Base-by-base conservation (phyloP, 2,329 filamentous ascomycete species). In the Rhynchosporium agropyri region DNA sequence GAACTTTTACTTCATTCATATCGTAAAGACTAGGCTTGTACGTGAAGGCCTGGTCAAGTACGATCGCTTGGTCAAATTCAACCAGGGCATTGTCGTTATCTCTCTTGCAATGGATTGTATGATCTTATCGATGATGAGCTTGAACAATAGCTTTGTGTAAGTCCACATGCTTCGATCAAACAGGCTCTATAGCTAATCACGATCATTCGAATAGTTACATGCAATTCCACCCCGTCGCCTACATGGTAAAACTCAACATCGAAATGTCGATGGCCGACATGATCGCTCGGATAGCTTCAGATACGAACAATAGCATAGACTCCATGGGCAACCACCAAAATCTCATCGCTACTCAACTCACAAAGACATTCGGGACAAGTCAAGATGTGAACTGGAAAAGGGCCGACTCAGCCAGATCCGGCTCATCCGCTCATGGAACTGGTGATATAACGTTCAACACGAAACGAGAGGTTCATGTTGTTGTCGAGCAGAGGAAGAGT, bases 1-100 rank as follows among this genome's bases (percentile, higher is more conserved):
- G n/a, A 85, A 84, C 62, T 79, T 75, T 70, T 83, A 82, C 65
- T 85, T 85, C 67, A 74, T 84, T 2, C 68, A 67, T 13, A 77
- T 73, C 3, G 77, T 79, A 28, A 75, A 76, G 61, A 67, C 69
- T 8, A 71, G 75, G 3, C 73, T 80, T 2, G 72, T 80, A 1
- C 63, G 71, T 7, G 71, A 76, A 61, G 77, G 77, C 0, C 69
- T 79, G 7, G 71, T 69, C 8, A 80, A 80, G 65, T 79, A 79
- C 59, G 62, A 73, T 53, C 73, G 73, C 0, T 69, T 79, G 3
- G 74, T 78, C 0, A 70, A 71, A 28, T 79, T 79, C 67, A 79
- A 79, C 63, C 74, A 75, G 1, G 71, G 72, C 9, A 73, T 79
- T 13, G 75, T 79, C 68, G 63, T 75, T 3, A 68, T 79, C 15